Conservation (phyloP, 495 filamentous ascomycete genomes). For the Baudoinia panamericana region DNA sequence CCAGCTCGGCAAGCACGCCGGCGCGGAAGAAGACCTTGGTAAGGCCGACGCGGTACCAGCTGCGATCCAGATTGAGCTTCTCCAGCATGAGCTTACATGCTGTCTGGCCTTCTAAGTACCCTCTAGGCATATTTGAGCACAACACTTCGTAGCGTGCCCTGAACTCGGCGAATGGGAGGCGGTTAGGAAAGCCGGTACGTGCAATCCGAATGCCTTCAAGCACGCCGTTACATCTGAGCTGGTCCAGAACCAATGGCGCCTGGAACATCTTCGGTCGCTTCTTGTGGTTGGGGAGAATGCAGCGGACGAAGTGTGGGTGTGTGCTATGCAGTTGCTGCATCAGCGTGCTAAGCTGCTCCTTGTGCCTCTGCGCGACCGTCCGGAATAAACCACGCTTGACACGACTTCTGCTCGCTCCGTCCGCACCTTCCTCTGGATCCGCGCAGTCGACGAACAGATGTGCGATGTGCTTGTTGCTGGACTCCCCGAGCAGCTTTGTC, state of each 20-base stretch:
- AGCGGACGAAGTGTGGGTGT: slow-evolving; percentile 96
- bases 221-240: slow-evolving; percentile 95
- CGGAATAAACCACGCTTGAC: slow-evolving; percentile 98
- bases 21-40: slow-evolving; percentile 98
- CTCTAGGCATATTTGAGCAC: slow-evolving; percentile 75
- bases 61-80: slow-evolving; percentile 67
- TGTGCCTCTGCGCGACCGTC: slow-evolving; percentile 93
- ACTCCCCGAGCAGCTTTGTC: slow-evolving; percentile 72
- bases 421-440: slow-evolving; percentile 51
- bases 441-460: slow-evolving; percentile 78
- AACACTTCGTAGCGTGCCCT: slow-evolving; percentile 95
- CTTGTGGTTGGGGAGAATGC: slow-evolving; percentile 96
- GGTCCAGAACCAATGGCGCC: slow-evolving; percentile 80
- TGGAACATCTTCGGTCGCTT: slow-evolving; percentile 91
- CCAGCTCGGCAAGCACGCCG: slow-evolving; percentile 88
- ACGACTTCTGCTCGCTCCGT: slow-evolving; percentile 53
- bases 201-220: slow-evolving; percentile 96
- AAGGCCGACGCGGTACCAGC: slow-evolving; percentile 82
- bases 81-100: slow-evolving; percentile 79
- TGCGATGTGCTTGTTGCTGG: slow-evolving; percentile 69
- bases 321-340: slow-evolving; percentile 95
- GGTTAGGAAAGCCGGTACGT: slow-evolving; percentile 94
- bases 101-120: slow-evolving; percentile 79
- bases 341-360: slow-evolving; percentile 85
- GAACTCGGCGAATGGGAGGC: slow-evolving; percentile 85